Evolutionary conservation across 2,329 filamentous ascomycete species (phyloP).

Genomic region (Fusarium sarcochroum): DNA sequence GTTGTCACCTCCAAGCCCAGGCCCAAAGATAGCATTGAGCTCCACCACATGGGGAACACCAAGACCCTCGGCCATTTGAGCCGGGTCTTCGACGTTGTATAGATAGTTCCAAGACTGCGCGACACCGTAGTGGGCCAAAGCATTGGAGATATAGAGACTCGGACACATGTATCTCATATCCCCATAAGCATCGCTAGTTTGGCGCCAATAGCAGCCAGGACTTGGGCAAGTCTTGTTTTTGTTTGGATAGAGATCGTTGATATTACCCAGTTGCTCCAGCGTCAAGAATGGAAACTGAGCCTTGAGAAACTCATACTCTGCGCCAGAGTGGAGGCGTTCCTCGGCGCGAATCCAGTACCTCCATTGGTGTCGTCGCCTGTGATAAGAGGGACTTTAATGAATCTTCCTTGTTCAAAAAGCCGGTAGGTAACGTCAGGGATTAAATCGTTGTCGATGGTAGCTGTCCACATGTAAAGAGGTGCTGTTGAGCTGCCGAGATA

Average conservation of each 20-base stretch:
- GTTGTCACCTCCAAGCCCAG: slow-evolving; percentile 62
- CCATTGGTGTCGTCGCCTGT: slow-evolving; percentile 58
- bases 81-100: slow-evolving; percentile 75
- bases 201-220: slow-evolving; percentile 56
- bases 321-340: slow-evolving; percentile 49
- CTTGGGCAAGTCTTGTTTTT: slow-evolving; percentile 52
- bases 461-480: slow-evolving; percentile 68
- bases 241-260: slow-evolving; percentile 56
- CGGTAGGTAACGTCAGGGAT: slow-evolving; percentile 65
- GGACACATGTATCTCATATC: slow-evolving; percentile 56
- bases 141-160: slow-evolving; percentile 50
- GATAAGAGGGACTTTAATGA: slow-evolving; percentile 68
- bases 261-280: slow-evolving; percentile 49
- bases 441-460: slow-evolving; percentile 68
- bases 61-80: slow-evolving; percentile 64
- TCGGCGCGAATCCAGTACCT: slow-evolving; percentile 55
- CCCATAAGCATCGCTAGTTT: slow-evolving; percentile 54
- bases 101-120: slow-evolving; percentile 75
- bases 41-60: slow-evolving; percentile 80
- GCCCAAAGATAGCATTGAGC: slow-evolving; percentile 76
- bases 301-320: slow-evolving; percentile 53
- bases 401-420: slow-evolving; percentile 62
- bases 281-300: slow-evolving; percentile 54
- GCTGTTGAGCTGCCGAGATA: slow-evolving; percentile 45
- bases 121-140: slow-evolving; percentile 52